A percentile compares a stretch with the other conserved stretches of the same genome.
Conservation (phyloP, 2,329 filamentous ascomycete species). For the Phyllosticta citriasiana region DNA sequence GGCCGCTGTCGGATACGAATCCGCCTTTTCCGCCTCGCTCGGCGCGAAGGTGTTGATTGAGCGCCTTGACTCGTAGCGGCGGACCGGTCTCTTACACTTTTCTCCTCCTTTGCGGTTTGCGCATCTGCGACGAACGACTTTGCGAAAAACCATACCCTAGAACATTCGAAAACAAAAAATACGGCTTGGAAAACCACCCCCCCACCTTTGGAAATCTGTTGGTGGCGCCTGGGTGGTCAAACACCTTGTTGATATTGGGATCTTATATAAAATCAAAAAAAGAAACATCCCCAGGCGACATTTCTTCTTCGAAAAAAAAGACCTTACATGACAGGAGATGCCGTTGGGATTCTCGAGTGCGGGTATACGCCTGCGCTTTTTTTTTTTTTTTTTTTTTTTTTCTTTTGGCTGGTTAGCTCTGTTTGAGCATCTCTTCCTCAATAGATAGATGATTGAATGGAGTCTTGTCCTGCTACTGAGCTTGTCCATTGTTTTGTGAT, state of each 20-base stretch:
- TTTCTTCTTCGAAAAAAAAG: background rate
- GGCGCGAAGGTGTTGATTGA: background rate
- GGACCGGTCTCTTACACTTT: background rate
- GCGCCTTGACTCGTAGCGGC: background rate
- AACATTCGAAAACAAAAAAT: background rate
- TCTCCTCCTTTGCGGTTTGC: background rate
- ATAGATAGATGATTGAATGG: background rate
- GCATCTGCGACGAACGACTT: background rate
- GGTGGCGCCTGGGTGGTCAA: background rate
- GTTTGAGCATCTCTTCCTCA: background rate
- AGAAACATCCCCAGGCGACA: background rate
- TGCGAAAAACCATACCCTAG: background rate
- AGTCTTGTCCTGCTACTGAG: background rate
- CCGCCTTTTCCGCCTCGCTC: background rate
- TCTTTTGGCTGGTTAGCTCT: background rate
- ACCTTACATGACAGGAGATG: background rate
- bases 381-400: background rate
- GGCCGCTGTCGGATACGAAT: background rate
- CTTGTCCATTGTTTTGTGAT: background rate
- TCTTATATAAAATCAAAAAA: background rate
- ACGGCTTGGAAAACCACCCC: background rate
- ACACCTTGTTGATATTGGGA: background rate
- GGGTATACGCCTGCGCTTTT: background rate
- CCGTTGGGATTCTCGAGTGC: constrained; percentile 1
- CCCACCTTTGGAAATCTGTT: no score